Evolutionary conservation across 208 protist genomes (phyloP).

Genomic region (Trypanosomatidae sp.): DNA sequence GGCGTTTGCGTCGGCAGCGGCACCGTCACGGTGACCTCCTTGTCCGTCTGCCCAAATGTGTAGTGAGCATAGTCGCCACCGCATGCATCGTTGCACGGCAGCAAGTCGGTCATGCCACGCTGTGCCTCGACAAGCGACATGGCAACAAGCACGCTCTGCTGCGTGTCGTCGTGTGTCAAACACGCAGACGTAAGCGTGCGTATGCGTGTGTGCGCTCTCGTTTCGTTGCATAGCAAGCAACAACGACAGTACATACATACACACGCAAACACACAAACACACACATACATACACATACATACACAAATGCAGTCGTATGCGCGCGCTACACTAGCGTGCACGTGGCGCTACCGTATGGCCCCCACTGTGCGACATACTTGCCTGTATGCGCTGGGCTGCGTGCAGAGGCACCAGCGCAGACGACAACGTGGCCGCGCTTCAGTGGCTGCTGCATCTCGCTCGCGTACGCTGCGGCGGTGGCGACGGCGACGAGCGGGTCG

Average conservation of each 20-base stretch:
- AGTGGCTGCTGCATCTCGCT: constrained; percentile 32
- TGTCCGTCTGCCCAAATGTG: constrained; percentile 65
- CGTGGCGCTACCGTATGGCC: constrained; percentile 20
- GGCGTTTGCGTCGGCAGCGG: constrained; percentile 30
- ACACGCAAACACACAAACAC: not conserved
- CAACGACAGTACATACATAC: not conserved
- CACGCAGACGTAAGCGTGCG: too few relatives aligned
- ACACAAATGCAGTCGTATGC: not conserved
- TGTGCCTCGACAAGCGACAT: constrained; percentile 56
- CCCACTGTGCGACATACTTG: constrained; percentile 64
- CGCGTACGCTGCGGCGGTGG: constrained; percentile 28
- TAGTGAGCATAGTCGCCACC: constrained; percentile 72
- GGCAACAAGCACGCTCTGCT: not conserved
- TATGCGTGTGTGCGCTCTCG: too few relatives aligned
- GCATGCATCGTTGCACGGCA: constrained; percentile 72
- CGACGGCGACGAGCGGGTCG: constrained; percentile 19
- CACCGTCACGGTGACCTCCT: constrained; percentile 55
- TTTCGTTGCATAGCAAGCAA: too few relatives aligned
- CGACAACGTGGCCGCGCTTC: constrained; percentile 25
- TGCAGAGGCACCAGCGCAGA: constrained; percentile 37
- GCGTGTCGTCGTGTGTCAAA: too few relatives aligned
- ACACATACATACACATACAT: not conserved
- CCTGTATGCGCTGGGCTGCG: constrained; percentile 29
- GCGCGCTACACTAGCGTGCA: not conserved
- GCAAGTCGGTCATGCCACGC: constrained; percentile 38